These are phyloP conservation scores for Ustilago loliicola DNA, from an alignment of 1,284 basidiomycete species.

Conservation along the genomic window DNA sequence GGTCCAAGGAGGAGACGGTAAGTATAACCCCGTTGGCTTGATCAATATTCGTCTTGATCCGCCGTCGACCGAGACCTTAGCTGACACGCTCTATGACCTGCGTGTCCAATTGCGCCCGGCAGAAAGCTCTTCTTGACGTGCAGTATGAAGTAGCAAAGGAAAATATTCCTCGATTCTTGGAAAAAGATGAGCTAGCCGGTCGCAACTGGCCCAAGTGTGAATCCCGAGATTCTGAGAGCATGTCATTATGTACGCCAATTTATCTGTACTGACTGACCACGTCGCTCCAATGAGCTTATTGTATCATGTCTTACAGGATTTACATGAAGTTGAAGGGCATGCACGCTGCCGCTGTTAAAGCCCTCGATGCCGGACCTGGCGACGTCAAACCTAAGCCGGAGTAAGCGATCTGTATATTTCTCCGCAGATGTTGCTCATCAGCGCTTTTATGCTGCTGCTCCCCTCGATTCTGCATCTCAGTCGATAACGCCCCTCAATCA, in stretches of 20 bases:
- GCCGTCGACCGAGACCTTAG: not conserved
- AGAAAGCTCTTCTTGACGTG: slow-evolving; percentile 14
- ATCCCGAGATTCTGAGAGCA: not conserved
- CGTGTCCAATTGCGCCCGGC: not conserved
- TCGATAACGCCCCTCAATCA: not conserved
- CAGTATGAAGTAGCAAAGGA: slow-evolving; percentile 10
- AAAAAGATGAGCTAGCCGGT: not conserved
- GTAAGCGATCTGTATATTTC: not conserved
- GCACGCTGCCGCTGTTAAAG: slow-evolving; percentile 13
- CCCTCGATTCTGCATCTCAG: too few relatives aligned
- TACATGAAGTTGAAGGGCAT: slow-evolving; percentile 10
- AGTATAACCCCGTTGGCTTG: not conserved
- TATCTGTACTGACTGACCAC: not conserved
- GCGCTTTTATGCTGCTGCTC: not conserved
- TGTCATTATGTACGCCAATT: not conserved
- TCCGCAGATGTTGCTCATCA: too few relatives aligned
- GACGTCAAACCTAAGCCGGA: not conserved
- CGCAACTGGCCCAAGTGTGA: slow-evolving; percentile 13
- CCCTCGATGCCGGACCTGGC: not conserved
- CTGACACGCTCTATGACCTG: not conserved
- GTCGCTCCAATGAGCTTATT: not conserved
- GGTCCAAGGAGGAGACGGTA: slow-evolving; percentile 20
- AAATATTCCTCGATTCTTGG: slow-evolving; percentile 8
- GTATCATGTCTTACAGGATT: slow-evolving; percentile 2
- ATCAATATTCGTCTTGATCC: not conserved